Evolutionary conservation across 2,329 filamentous ascomycete genomes (phyloP).

Genomic region (Mycosphaerella sp.): DNA sequence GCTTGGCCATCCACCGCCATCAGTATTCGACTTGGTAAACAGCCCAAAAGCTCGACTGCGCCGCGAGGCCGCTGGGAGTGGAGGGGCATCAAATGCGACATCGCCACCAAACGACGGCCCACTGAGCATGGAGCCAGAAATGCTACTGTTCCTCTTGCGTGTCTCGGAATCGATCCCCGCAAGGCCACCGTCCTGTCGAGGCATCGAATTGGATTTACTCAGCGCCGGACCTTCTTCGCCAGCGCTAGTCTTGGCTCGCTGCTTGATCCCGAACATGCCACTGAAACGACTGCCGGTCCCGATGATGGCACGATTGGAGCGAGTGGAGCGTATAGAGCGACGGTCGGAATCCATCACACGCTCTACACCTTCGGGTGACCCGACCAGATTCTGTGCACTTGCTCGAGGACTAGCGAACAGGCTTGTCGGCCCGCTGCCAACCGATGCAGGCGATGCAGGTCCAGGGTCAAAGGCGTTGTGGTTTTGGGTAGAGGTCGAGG

Average conservation of each 20-base stretch:
- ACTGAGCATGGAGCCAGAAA: conserved; percentile 44
- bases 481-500: neutral
- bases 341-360: conserved; percentile 40
- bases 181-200: conserved; percentile 47
- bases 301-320: conserved; percentile 44
- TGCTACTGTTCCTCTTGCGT: conserved; percentile 48
- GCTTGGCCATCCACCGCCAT: conserved; percentile 45
- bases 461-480: conserved; percentile 18
- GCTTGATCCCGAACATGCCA: conserved; percentile 49
- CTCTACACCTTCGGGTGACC: conserved; percentile 34
- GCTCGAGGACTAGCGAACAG: conserved; percentile 45
- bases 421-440: conserved; percentile 40
- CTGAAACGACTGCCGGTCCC: conserved; percentile 48
- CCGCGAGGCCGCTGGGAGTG: conserved; percentile 24
- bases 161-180: conserved; percentile 30
- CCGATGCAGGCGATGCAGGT: conserved; percentile 41
- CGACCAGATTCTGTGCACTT: conserved; percentile 41
- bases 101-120: conserved; percentile 27
- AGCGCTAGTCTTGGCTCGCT: conserved; percentile 55
- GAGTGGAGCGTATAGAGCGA: conserved; percentile 45
- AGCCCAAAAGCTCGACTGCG: conserved; percentile 46
- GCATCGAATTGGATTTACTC: conserved; percentile 62
- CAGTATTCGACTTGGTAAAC: conserved; percentile 32
- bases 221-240: conserved; percentile 61
- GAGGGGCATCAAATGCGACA: conserved; percentile 17